Evolutionary conservation across 169 alveolate species (phyloP), one percentile per base, ranked within the genome.

Genomic region (Eimeria necatrix): DNA sequence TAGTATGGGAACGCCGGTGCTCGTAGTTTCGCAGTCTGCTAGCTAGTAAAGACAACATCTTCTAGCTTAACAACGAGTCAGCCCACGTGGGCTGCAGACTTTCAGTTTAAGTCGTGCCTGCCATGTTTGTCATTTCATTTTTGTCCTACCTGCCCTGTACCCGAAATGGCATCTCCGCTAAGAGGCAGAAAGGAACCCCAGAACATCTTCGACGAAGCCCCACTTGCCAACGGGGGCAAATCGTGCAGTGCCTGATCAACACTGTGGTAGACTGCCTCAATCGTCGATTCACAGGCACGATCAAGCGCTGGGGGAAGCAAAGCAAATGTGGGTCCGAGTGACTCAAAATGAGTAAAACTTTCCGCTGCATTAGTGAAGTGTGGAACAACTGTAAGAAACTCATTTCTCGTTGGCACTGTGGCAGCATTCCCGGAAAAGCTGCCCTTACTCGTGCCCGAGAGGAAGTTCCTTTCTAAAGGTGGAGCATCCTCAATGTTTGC

Each of bases 131-230:
- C 41, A 32, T 2, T 32, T 0, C 41, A 0, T 32, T 32, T 32
- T 32, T 32, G 3, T 32, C 41, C 41, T 32, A 32, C 41, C 41
- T 32, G 41, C 41, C 41, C 41, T 80, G 51, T 70, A 26, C 26
- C 51, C 89, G 51, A 7, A 52, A 80, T 49, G 14, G 70, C 41
- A 9, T 80, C 71, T 6, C 73, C 89, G 49, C 51, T 68, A 12
- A 80, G 89, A 80, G 89, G 89, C 52, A 49, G 70, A 80, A 52
- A 80, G 41, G 89, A 80, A 49, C 89, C 89, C 71, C 89, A 10
- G 89, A 20, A 49, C 70, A 80, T 41, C 89, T 80, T 22, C 8
- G 73, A 14, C 10, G 89, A 10, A 26, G 16, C 51, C 41, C 64
- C 89, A 9, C 9, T 68, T 8, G 8, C 22, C 16, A 22, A 22